Evolutionary conservation across 2,329 filamentous ascomycete genomes (phyloP), one percentile per base, ranked within the genome.

Genomic region (Lizonia empirigonia): DNA sequence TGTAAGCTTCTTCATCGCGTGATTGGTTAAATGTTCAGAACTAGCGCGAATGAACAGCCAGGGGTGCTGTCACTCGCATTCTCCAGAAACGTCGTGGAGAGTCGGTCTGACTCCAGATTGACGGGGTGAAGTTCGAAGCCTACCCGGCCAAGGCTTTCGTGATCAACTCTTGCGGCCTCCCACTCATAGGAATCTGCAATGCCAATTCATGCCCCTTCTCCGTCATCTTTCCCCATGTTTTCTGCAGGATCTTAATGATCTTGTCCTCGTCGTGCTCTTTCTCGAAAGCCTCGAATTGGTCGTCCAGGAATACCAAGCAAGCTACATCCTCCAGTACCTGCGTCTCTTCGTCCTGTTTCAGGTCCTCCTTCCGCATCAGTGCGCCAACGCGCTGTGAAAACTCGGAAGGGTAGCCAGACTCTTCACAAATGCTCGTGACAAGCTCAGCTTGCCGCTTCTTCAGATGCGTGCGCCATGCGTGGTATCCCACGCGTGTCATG

Each of bases 291-390:
- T 92, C 90, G 57, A 95, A 88, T 68, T 94, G 89, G 69, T 93
- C 90, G 69, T 94, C 90, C 59, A 96, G 75, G 70, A 96, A 96
- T 22, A 95, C 90, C 47, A 96, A 75, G 68, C 90, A 95, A 3
- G 91, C 91, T 36, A 91, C 88, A 74, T 95, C 91, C 76, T 95
- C 91, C 55, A 96, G 78, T 6, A 84, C 80, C 77, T 93, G 88
- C 46, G 87, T 85, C 70, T 91, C 87, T 53, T 80, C 78, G 50
- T 85, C 82, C 45, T 77, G 75, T 66, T 80, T 81, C 60, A 95
- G 74, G 47, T 85, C 85, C 69, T 94, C 89, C 74, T 96, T 95
- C 55, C 88, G 80, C 44, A 96, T 87, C 71, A 94, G 74, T n/a
- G 81, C 80, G 2, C 82, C 88, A 1, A 93, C 83, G 26, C 85